Conservation (phyloP, 176 grass and related monocot species). For the Oryza nivara region DNA sequence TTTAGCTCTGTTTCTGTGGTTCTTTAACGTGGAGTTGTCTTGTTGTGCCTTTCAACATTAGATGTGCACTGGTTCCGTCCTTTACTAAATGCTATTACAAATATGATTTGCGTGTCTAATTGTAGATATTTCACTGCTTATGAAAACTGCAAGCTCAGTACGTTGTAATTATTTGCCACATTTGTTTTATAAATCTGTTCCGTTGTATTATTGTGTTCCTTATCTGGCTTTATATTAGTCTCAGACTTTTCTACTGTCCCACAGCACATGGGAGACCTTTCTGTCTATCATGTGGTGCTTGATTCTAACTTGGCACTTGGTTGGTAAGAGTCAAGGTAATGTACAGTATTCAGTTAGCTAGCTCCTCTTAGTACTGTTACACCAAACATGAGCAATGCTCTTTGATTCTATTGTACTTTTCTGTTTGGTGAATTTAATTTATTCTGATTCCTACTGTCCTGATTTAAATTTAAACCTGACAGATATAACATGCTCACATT, state of each 20-base stretch:
- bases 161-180: not conserved
- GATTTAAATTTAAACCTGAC: conserved; percentile 23
- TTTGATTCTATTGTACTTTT: conserved; percentile 6
- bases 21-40: not conserved
- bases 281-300: conserved; percentile 37
- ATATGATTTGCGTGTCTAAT: conserved; percentile 4
- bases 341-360: conserved; percentile 40
- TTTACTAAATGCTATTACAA: conserved; percentile 8
- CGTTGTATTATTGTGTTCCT: not conserved
- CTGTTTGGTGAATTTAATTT: conserved; percentile 46
- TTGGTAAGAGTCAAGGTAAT: conserved; percentile 38
- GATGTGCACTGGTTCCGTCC: not conserved
- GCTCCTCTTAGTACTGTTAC: conserved; percentile 32
- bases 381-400: conserved; percentile 16
- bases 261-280: conserved; percentile 37
- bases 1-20: not conserved
- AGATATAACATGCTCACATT: conserved; percentile 9
- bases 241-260: conserved; percentile 30
- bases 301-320: conserved; percentile 38
- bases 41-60: conserved; percentile 23
- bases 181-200: not conserved
- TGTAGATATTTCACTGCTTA: not conserved
- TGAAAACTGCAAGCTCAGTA: conserved; percentile 13
- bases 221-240: conserved; percentile 28
- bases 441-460: conserved; percentile 23